These are phyloP conservation scores for Boletus rubroflammeus DNA, from an alignment of 768 basidiomycete species.

Conservation along the genomic window DNA sequence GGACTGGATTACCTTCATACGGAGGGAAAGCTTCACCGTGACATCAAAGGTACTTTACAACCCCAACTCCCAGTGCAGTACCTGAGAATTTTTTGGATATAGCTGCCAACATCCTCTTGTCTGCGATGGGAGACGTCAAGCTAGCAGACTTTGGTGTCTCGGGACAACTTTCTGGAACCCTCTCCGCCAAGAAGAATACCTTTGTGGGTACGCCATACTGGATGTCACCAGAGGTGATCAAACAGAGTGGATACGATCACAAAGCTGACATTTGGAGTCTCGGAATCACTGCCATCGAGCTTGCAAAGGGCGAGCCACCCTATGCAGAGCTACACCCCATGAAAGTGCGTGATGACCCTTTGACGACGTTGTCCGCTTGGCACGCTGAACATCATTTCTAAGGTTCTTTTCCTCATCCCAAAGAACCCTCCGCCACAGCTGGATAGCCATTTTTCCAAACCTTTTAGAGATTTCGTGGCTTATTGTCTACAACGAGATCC, in stretches of 20 bases:
- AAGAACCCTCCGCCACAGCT: conserved; percentile 93
- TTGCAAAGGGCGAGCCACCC: conserved; percentile 96
- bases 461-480: conserved; percentile 91
- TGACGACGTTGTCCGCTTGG: background rate
- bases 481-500: conserved; percentile 94
- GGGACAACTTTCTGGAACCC: conserved; percentile 89
- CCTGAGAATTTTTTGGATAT: background rate
- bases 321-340: conserved; percentile 98
- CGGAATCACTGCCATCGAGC: conserved; percentile 95
- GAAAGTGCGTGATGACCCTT: conserved; percentile 60
- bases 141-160: conserved; percentile 99
- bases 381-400: conserved; percentile 26
- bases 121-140: conserved; percentile 92
- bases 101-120: conserved; percentile 95
- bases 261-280: conserved; percentile 99
- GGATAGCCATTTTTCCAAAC: conserved; percentile 87
- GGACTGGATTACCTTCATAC: conserved; percentile 95
- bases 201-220: conserved; percentile 98
- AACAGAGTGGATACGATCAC: conserved; percentile 98
- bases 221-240: conserved; percentile 99
- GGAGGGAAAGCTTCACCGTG: conserved; percentile 97
- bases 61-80: too few species aligned
- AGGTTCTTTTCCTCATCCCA: conserved; percentile 97
- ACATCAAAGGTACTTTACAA: conserved; percentile 80
- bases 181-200: conserved; percentile 96